These are phyloP conservation scores for Pseudonectria buxi DNA, from an alignment of 2,329 filamentous ascomycete genomes.

Conservation along the genomic window DNA sequence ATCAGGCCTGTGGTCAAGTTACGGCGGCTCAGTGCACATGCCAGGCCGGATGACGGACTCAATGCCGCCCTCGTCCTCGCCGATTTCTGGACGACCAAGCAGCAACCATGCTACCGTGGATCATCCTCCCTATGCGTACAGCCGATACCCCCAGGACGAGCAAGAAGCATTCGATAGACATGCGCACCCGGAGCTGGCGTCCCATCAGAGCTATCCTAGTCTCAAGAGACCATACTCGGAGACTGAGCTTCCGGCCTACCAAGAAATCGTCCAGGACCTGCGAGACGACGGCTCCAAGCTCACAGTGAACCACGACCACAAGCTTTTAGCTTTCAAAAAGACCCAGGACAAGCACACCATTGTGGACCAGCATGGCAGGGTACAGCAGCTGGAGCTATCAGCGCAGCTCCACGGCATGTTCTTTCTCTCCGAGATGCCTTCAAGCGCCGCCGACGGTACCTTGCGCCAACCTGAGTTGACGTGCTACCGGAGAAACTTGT, in stretches of 20 bases:
- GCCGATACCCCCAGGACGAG: conserved; percentile 49
- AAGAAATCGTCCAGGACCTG: conserved; percentile 55
- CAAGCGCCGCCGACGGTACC: conserved; percentile 51
- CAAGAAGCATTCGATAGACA: conserved; percentile 48
- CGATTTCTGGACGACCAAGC: conserved; percentile 44
- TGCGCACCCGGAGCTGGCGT: conserved; percentile 38
- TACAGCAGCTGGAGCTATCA: conserved; percentile 55
- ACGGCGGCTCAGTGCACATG: conserved; percentile 48
- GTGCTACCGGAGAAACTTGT: conserved; percentile 91
- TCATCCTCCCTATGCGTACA: conserved; percentile 45
- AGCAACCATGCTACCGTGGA: conserved; percentile 45
- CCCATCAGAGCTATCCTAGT: conserved; percentile 47
- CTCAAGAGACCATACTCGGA: conserved; percentile 54
- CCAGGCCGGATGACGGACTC: conserved; percentile 43
- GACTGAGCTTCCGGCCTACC: conserved; percentile 48
- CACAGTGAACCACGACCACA: conserved; percentile 54
- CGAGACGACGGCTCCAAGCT: conserved; percentile 52
- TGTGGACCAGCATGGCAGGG: conserved; percentile 51
- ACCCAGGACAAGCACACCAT: conserved; percentile 54
- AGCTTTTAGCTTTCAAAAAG: conserved; percentile 52
- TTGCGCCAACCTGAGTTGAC: conserved; percentile 74
- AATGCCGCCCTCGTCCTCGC: conserved; percentile 40
- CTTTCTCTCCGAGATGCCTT: conserved; percentile 74
- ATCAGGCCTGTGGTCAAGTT: conserved; percentile 52
- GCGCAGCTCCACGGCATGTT: conserved; percentile 86